phyloP scores from a whole-genome alignment of 2,329 filamentous ascomycete genomes.

The Neonectria hederae region DNA sequence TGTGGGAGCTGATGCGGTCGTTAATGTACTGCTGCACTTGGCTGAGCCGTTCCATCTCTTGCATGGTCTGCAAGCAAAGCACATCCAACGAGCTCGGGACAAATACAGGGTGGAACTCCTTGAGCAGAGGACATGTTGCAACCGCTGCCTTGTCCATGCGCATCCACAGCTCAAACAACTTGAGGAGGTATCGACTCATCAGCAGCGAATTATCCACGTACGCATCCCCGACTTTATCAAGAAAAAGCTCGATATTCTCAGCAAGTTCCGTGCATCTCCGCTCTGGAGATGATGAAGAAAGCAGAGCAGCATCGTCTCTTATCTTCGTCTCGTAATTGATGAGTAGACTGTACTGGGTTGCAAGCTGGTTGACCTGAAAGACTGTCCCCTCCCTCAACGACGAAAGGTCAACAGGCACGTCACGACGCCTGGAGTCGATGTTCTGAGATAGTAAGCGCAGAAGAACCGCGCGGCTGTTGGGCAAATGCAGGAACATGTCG shows the following conservation, averaged over 20 bases:
- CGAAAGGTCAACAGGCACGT: background rate
- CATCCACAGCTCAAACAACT: slow-evolving; percentile 66
- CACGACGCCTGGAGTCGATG: slow-evolving; percentile 25
- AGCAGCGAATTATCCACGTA: slow-evolving; percentile 48
- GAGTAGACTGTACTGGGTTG: slow-evolving; percentile 6
- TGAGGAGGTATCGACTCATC: slow-evolving; percentile 53
- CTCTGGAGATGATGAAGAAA: background rate
- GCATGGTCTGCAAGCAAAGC: slow-evolving; percentile 58
- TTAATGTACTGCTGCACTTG: slow-evolving; percentile 31
- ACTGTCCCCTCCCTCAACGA: slow-evolving; percentile 20
- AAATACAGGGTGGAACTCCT: slow-evolving; percentile 62
- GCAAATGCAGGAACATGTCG: slow-evolving; percentile 50
- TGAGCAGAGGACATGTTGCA: slow-evolving; percentile 56
- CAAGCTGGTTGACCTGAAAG: slow-evolving; percentile 22
- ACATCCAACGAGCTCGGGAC: slow-evolving; percentile 59
- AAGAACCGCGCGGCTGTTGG: slow-evolving; percentile 47
- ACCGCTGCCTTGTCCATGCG: slow-evolving; percentile 61
- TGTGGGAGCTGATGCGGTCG: slow-evolving; percentile 28
- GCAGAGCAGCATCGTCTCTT: background rate
- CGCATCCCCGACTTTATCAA: slow-evolving; percentile 12
- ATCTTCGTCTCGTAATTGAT: slow-evolving; percentile 9
- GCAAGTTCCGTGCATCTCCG: background rate
- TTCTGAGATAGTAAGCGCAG: slow-evolving; percentile 30
- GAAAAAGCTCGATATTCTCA: background rate
- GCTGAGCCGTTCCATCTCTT: slow-evolving; percentile 61